Evolutionary conservation across 805 yeast species (phyloP).

Genomic region (Kockiozyma suomiensis): DNA sequence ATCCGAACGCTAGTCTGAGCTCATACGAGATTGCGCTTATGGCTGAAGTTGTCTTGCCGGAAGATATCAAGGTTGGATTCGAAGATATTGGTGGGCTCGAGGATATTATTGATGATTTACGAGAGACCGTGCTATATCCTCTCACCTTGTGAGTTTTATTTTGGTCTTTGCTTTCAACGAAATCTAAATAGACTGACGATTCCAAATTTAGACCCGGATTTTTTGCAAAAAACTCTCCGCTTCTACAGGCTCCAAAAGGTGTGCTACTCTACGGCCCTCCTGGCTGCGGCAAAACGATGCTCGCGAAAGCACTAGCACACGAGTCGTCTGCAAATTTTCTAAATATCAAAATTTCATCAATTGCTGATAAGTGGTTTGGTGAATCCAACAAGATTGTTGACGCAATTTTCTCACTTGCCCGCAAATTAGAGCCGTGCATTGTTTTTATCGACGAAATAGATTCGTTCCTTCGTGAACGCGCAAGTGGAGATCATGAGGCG

Average conservation of each 20-base stretch:
- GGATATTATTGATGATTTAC: conserved; percentile 74
- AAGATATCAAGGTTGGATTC: conserved; percentile 75
- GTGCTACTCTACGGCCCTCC: conserved; percentile 94
- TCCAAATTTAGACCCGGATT: conserved; percentile 59
- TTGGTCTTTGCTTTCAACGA: too few relatives aligned
- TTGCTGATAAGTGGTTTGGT: conserved; percentile 98
- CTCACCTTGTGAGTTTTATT: conserved; percentile 50
- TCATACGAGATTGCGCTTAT: conserved; percentile 78
- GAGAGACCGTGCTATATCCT: conserved; percentile 88
- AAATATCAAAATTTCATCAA: conserved; percentile 87
- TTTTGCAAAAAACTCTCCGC: conserved; percentile 64
- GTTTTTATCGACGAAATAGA: conserved; percentile 96
- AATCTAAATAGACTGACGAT: background rate
- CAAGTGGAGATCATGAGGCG: conserved; percentile 87
- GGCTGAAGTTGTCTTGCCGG: conserved; percentile 78
- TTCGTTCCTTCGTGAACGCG: conserved; percentile 85
- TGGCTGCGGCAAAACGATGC: conserved; percentile 97
- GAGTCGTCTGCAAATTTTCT: conserved; percentile 91
- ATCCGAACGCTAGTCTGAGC: conserved; percentile 51
- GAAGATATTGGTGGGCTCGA: conserved; percentile 89
- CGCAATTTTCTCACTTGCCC: conserved; percentile 87
- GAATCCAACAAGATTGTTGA: conserved; percentile 92
- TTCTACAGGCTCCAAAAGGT: conserved; percentile 91
- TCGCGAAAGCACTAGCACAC: conserved; percentile 91
- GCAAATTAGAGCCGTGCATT: conserved; percentile 90